These are phyloP conservation scores for Tolypocladium ophioglossoides DNA, from an alignment of 2,329 filamentous ascomycete species.

Conservation along the genomic window DNA sequence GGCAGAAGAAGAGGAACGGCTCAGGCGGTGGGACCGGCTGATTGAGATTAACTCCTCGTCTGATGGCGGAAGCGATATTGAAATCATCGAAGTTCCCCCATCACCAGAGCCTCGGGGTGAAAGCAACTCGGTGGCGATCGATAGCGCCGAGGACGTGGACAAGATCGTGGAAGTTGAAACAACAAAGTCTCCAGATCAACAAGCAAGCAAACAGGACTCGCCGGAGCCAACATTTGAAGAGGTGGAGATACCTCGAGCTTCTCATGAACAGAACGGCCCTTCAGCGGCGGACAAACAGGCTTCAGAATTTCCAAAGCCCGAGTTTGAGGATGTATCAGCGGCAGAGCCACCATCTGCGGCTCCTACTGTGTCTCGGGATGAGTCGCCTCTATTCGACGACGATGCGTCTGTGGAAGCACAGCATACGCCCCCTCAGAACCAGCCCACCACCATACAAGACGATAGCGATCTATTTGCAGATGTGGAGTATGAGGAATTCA, in stretches of 20 bases:
- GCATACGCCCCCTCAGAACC: neutral
- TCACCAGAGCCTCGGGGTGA: conserved; percentile 13
- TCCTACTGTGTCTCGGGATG: neutral
- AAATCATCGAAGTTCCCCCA: conserved; percentile 42
- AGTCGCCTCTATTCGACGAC: conserved; percentile 7
- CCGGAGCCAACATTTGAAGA: conserved; percentile 26
- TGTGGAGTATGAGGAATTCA: conserved; percentile 64
- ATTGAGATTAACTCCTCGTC: conserved; percentile 56
- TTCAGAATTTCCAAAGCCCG: conserved; percentile 23
- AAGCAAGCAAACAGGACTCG: neutral
- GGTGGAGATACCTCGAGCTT: conserved; percentile 13
- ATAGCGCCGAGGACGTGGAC: conserved; percentile 5
- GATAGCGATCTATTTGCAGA: conserved; percentile 35
- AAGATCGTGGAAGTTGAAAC: neutral
- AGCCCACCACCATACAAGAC: conserved; percentile 7
- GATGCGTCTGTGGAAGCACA: neutral
- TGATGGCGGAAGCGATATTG: conserved; percentile 44
- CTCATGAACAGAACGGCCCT: neutral
- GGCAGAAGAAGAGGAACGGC: conserved; percentile 43
- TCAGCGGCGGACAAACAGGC: conserved; percentile 5
- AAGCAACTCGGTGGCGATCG: neutral
- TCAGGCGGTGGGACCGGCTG: conserved; percentile 34
- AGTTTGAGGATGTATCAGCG: conserved; percentile 24
- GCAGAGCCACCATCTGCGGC: conserved; percentile 6
- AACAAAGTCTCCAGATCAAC: neutral